Base-by-base conservation (phyloP, 495 filamentous ascomycete species). In the Hypoxylon crocopeplum region DNA sequence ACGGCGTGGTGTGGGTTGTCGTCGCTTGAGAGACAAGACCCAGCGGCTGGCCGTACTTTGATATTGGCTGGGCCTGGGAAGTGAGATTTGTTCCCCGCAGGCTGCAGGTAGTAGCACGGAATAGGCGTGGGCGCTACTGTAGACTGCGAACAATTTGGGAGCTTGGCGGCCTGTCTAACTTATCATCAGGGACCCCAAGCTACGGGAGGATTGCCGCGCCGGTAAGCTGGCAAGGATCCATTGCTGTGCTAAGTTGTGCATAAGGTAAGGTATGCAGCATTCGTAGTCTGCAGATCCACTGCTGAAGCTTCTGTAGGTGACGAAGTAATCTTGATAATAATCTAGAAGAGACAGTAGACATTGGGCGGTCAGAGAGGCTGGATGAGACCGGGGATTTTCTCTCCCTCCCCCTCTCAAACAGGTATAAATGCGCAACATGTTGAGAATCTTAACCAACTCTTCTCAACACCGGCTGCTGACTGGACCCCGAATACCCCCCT, bases 1-100 rank as follows among this genome's bases (percentile, higher is more conserved):
- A 60, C 44, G 5, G 56, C 20, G 21, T 57, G 42, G 59, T 57
- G 53, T 58, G 60, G 60, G 52, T 60, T 59, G 44, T 36, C 46
- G 40, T 63, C 62, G 62, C 66, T 68, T 64, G 68, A 60, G 53
- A 61, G 46, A 56, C 37, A 54, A 42, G 62, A 63, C 49, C 62
- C 75, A 77, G 77, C 77, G 74, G 76, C 60, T 74, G 75, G 59
- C 62, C 67, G 69, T 69, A 54, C 69, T 72, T 76, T 68, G 75
- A 79, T 80, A 80, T 80, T 79, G 77, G 76, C 67, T 69, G 71
- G n/a, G 54, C 45, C 49, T 54, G 19, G 42, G 7, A 37, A 38
- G 30, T 37, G 53, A 64, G 53, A 64, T 58, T 58, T 52, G 40
- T 50, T 59, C 61, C 68, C 64, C 66, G 60, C 60, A 65, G 53